Base-by-base conservation (phyloP, 148 eudicot species). In the Nepenthes mirabilis region DNA sequence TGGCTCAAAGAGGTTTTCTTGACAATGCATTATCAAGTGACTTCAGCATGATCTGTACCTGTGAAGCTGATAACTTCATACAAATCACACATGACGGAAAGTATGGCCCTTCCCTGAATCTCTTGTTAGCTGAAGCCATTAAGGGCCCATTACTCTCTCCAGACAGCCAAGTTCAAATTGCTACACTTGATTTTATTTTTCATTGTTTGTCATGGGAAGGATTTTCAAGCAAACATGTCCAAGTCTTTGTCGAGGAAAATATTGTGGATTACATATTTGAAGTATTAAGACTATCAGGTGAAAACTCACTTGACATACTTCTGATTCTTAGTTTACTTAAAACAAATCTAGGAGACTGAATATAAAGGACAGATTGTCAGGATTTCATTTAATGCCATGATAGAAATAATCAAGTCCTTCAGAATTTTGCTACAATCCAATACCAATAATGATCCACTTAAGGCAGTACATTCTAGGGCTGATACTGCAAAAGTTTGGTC, bases 91-190 rank as follows among this genome's bases (percentile, higher is more conserved):
- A 84, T 55, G 70, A 76, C 23, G 70, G 45, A 72, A 48, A 68
- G 60, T 74, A 75, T 71, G 74, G 73, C 61, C 43, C 72, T 67
- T 65, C 80, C 62, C 61, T 86, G 60, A 71, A 59, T 57, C 52
- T 70, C 79, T 77, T 88, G 72, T 88, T 93, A 82, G 91, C 99
- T 37, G 99, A 93, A 81, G 99, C 99, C 35, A 80, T 89, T 61
- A 93, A 88, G 74, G 85, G 84, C 35, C 89, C 99, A 12, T 63
- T 93, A 75, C 95, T 93, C 63, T 93, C 96, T 67, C 70, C 95
- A 33, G 96, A 88, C 70, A 72, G 62, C 53, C 72, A 88, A 73
- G 89, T 93, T 69, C 99, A 93, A 70, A 70, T 69, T 57, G 80
- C 87, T 57, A 74, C 95, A 56, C 74, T 93, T 67, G 87, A 86